phyloP scores from a whole-genome alignment of 495 filamentous ascomycete genomes.

The Penicillium malachiteum region DNA sequence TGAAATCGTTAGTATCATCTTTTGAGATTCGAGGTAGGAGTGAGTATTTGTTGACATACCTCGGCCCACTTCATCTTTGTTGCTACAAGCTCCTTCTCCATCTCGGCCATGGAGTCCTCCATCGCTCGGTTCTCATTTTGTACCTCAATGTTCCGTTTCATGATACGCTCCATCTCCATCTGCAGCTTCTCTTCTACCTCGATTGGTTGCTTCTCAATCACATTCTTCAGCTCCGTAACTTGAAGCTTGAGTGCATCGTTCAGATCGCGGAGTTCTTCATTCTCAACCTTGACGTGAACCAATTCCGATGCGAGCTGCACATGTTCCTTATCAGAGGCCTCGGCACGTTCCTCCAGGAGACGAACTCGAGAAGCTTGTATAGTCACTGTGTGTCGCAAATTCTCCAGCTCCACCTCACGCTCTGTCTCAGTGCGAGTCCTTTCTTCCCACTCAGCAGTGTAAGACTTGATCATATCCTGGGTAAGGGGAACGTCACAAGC shows the following conservation, averaged over 20 bases:
- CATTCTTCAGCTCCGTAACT: constrained; percentile 73
- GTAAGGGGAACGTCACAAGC: constrained; percentile 88
- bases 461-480: constrained; percentile 71
- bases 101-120: constrained; percentile 88
- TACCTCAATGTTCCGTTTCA: constrained; percentile 89
- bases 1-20: constrained; percentile 13
- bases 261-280: constrained; percentile 81
- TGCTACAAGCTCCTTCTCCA: constrained; percentile 90
- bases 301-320: constrained; percentile 87
- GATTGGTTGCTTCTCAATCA: constrained; percentile 84
- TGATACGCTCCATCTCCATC: constrained; percentile 86
- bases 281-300: constrained; percentile 88
- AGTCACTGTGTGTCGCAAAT: constrained; percentile 61
- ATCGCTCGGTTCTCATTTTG: constrained; percentile 88
- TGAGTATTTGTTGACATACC: constrained; percentile 50
- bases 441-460: constrained; percentile 90
- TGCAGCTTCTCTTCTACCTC: constrained; percentile 83
- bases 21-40: background rate
- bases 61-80: constrained; percentile 95
- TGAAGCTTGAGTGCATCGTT: constrained; percentile 84
- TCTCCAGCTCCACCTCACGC: constrained; percentile 79
- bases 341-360: constrained; percentile 78
- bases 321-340: constrained; percentile 90
- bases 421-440: constrained; percentile 74
- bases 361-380: constrained; percentile 70